Percentiles rank a stretch among this genome's conserved stretches.
Conservation (phyloP, 768 basidiomycete genomes). For the Trametes maxima region DNA sequence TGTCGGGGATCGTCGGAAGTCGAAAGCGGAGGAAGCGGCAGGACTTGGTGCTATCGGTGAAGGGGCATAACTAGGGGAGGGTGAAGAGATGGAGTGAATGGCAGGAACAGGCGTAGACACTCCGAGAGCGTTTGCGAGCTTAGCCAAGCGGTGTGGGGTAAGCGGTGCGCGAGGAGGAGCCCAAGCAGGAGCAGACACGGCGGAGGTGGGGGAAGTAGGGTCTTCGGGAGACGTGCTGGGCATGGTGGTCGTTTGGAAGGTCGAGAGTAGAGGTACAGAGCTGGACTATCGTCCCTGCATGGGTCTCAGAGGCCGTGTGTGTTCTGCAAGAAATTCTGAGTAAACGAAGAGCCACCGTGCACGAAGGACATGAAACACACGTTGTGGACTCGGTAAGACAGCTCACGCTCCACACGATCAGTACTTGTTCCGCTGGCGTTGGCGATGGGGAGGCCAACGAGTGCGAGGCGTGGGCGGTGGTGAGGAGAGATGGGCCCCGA, state of each 20-base stretch:
- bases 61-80: conserved; percentile 23
- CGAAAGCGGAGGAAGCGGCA: conserved; percentile 33
- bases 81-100: conserved; percentile 29
- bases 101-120: conserved; percentile 74
- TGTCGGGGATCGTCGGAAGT: conserved; percentile 45
- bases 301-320: not conserved
- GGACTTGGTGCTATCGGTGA: conserved; percentile 19
- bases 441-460: not conserved
- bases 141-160: conserved; percentile 75
- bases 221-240: conserved; percentile 25
- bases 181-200: conserved; percentile 44
- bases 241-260: conserved; percentile 28
- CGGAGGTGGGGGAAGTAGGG: conserved; percentile 22
- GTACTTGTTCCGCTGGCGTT: not conserved
- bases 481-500: not conserved
- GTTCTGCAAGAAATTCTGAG: not conserved
- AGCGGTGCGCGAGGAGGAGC: conserved; percentile 70
- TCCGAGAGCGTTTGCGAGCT: conserved; percentile 84
- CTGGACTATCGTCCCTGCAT: conserved; percentile 10
- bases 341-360: conserved; percentile 6
- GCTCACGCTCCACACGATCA: not conserved
- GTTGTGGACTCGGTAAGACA: not conserved
- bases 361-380: conserved; percentile 6
- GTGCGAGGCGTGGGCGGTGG: not conserved
- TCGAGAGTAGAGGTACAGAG: not conserved